Evolutionary conservation across 805 yeast genomes (phyloP), one percentile per base, ranked within the genome.

Genomic region (Candida xyloterini): DNA sequence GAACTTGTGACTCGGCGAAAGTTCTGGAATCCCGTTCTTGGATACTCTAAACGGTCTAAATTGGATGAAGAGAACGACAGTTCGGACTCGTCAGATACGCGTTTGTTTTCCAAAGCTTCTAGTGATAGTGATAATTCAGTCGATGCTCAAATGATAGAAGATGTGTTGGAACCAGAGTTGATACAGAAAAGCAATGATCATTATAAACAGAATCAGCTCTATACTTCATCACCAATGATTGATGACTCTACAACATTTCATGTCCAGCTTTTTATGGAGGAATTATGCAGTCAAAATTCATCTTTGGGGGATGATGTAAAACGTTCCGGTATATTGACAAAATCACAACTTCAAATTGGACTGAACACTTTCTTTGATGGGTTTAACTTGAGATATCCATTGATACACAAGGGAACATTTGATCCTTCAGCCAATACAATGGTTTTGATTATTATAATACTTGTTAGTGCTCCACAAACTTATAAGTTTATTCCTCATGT

Each of bases 361-460:
- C 5, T 14, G 35, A 35, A 5, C 39, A 34, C 8, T 44, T 36
- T 15, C 44, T 49, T 34, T 15, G 35, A 6, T 7, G 35, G 40
- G 9, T 37, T 47, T 28, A 49, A 49, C 26, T 21, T 34, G 15
- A 24, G 35, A 1, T 46, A 49, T 24, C 53, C 51, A 5, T 21
- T 49, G 27, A 44, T 49, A 22, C 51, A 49, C 15, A 14, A 29
- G 24, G 37, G 38, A 5, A 37, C 44, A 11, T 49, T 44, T 22
- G 37, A 40, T 7, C 46, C 46, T 2, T 10, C 10, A 9, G 10
- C 25, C n/a, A 11, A 23, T 23, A 11, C 25, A 23, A 23, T 23
- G 25, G 10, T 23, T 10, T 18, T 18, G 20, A 18, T 18, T 18
- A 6, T 18, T 18, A 4, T 18, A 18, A 18, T 14, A 41, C n/a